These are phyloP conservation scores for Bipolaris oryzae DNA, from an alignment of 2,329 filamentous ascomycete genomes.

Conservation along the genomic window DNA sequence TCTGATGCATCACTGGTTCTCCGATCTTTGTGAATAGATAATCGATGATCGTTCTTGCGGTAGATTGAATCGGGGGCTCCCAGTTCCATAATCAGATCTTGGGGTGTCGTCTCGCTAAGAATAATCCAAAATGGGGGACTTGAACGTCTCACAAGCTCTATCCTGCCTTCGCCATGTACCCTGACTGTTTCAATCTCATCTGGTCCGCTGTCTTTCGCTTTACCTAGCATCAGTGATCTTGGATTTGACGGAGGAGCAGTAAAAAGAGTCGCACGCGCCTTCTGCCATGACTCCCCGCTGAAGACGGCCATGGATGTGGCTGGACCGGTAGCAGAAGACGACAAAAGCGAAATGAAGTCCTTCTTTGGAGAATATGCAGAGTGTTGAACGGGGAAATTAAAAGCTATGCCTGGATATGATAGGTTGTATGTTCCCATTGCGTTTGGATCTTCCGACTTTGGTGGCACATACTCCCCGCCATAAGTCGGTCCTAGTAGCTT, in stretches of 20 bases:
- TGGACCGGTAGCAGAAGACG: constrained; percentile 74
- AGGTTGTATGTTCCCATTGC: constrained; percentile 79
- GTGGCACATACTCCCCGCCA: constrained; percentile 85
- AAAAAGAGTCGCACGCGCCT: constrained; percentile 78
- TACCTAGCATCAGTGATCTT: constrained; percentile 68
- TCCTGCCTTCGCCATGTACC: constrained; percentile 75
- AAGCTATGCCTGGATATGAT: constrained; percentile 93
- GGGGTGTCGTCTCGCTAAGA: constrained; percentile 85
- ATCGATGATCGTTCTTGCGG: constrained; percentile 84
- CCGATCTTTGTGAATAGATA: constrained; percentile 74
- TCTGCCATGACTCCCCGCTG: constrained; percentile 86
- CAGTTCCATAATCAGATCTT: constrained; percentile 87
- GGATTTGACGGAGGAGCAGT: constrained; percentile 75
- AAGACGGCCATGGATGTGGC: constrained; percentile 92
- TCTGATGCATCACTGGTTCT: constrained; percentile 46
- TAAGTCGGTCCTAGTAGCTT: constrained; percentile 93
- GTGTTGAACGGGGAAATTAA: constrained; percentile 80
- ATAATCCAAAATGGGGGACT: constrained; percentile 71
- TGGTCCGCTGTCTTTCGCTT: constrained; percentile 78
- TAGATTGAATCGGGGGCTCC: constrained; percentile 95
- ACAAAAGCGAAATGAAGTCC: constrained; percentile 86
- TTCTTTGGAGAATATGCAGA: constrained; percentile 75
- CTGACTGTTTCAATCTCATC: constrained; percentile 85
- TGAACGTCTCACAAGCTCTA: constrained; percentile 78
- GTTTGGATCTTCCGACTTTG: constrained; percentile 58